A percentile compares a stretch with the other conserved stretches of the same genome.
phyloP scores from a whole-genome alignment of 2,329 filamentous ascomycete genomes.

The Seiridium cupressi region DNA sequence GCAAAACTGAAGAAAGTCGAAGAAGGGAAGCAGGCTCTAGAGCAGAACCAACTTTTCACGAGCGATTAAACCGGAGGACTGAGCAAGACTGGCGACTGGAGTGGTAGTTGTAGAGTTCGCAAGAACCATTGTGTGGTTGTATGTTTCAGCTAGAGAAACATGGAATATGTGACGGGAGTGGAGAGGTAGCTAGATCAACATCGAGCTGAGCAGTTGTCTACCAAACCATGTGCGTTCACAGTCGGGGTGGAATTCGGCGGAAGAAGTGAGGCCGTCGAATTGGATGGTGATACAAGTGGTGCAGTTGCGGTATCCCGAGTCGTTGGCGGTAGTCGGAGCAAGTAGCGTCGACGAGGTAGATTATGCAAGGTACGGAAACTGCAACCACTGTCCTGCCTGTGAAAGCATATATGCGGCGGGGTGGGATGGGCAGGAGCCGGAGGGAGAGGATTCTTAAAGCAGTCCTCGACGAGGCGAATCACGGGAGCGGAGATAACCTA shows the following conservation, averaged over 20 bases:
- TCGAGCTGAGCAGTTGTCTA: constrained; percentile 28
- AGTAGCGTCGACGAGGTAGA: constrained; percentile 10
- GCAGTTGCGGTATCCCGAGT: constrained; percentile 6
- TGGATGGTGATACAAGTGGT: not conserved
- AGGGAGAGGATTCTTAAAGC: constrained; percentile 17
- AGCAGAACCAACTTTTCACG: constrained; percentile 48
- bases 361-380: constrained; percentile 30
- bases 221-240: constrained; percentile 17
- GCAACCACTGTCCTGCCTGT: constrained; percentile 24
- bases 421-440: constrained; percentile 9
- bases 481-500: constrained; percentile 10
- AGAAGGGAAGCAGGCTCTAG: constrained; percentile 39
- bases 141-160: constrained; percentile 28
- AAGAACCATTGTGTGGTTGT: constrained; percentile 56
- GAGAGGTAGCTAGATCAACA: constrained; percentile 28
- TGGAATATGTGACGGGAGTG: constrained; percentile 28
- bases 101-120: constrained; percentile 43
- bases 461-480: constrained; percentile 18
- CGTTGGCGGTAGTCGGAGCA: constrained; percentile 7
- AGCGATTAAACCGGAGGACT: constrained; percentile 59
- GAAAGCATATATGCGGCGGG: constrained; percentile 16
- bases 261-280: not conserved
- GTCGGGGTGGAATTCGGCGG: constrained; percentile 9
- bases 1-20: constrained; percentile 40
- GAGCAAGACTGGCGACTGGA: constrained; percentile 64